phyloP scores from a whole-genome alignment of 495 filamentous ascomycete genomes.

The Xylaria telfairii region DNA sequence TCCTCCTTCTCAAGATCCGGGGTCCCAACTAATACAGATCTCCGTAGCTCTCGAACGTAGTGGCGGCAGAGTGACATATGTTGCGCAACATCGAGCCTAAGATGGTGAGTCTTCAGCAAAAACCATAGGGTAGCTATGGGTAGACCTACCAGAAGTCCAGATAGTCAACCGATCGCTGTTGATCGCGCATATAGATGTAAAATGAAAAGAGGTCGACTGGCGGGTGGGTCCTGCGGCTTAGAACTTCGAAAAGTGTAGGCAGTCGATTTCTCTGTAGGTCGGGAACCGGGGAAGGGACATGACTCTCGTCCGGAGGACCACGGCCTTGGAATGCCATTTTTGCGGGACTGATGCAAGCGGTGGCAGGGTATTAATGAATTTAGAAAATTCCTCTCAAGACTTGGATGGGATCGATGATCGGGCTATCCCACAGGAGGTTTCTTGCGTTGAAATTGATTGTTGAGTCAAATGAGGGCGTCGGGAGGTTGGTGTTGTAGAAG shows the following conservation, averaged over 20 bases:
- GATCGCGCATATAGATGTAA: slow-evolving; percentile 99
- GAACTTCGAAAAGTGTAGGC: slow-evolving; percentile 92
- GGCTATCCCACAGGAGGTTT: not conserved
- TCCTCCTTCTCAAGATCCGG: slow-evolving; percentile 84
- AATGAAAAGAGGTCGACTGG: slow-evolving; percentile 98
- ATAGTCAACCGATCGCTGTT: slow-evolving; percentile 96
- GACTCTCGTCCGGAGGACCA: slow-evolving; percentile 31
- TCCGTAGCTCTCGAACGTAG: slow-evolving; percentile 93
- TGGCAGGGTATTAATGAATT: not conserved
- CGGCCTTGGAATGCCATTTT: slow-evolving; percentile 46
- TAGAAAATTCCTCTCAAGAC: not conserved
- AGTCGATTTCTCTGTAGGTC: slow-evolving; percentile 75
- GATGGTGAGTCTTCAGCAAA: slow-evolving; percentile 19
- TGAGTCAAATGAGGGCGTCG: slow-evolving; percentile 21
- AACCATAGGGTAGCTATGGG: slow-evolving; percentile 21
- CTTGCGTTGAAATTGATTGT: not conserved
- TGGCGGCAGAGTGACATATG: slow-evolving; percentile 98
- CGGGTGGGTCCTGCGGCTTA: slow-evolving; percentile 86
- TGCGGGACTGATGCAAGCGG: not conserved
- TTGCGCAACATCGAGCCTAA: slow-evolving; percentile 97
- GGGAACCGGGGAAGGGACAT: slow-evolving; percentile 48
- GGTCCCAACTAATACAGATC: slow-evolving; percentile 90
- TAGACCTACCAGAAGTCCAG: slow-evolving; percentile 90
- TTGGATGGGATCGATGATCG: not conserved
- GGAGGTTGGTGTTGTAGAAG: slow-evolving; percentile 1